Evolutionary conservation across 176 grass and related monocot species (phyloP), one percentile per base, ranked within the genome.

Genomic region (Metroxylon sagu): DNA sequence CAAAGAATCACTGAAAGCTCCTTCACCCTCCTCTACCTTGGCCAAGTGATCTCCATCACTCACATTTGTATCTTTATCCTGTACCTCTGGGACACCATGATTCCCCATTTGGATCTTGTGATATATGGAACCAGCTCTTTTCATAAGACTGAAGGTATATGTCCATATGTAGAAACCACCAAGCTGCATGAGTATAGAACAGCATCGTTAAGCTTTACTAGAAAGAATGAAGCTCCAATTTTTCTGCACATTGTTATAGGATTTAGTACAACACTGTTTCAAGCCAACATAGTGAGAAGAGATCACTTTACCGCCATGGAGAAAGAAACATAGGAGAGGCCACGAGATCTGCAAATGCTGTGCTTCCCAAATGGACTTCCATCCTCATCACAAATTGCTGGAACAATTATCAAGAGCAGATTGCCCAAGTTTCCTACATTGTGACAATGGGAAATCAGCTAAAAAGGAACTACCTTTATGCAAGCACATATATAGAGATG

Each of bases 91-190:
- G 48, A 73, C 79, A 50, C 67, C 68, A 54, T 73, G 48, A 43
- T 72, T 80, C 52, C 26, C 43, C 25, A 75, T 16, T 27, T 82
- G 67, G 55, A 58, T 75, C 66, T 58, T 77, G 69, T 86, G 90
- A 17, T 86, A 89, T 68, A 95, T 35, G 48, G 78, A 83, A 1
- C 82, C 90, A 1, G 90, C 78, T 60, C 78, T 95, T 76, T 89
- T 84, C 85, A 89, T 86, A 5, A 77, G 80, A 75, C 82, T 80
- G 65, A 83, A 95, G 1, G 90, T 86, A 60, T 83, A 16, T 2
- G 85, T 95, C 90, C 90, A 95, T 69, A 89, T 86, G 76, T 75
- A 91, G 39, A 97, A 64, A 5, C 84, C 93, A 68, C 93, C 87
- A 17, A 97, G 87, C 87, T 97, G 81, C 65, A 76, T 5, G 1